Conservation (phyloP, 208 protist species). For the Giardia duodenalis region DNA sequence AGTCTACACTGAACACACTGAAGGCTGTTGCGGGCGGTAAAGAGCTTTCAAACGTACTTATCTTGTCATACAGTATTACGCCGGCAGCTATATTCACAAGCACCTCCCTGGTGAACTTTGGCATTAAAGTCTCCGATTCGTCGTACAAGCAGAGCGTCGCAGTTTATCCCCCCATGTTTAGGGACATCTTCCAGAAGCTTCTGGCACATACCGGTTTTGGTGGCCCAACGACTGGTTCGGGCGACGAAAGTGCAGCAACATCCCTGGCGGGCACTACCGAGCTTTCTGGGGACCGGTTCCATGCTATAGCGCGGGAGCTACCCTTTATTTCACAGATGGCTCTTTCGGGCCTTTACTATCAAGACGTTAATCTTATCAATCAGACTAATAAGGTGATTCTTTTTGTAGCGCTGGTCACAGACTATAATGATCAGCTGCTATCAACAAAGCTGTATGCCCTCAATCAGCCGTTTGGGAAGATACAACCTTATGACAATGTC, state of each 20-base stretch:
- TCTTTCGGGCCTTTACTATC: background rate
- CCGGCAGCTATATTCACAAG: background rate
- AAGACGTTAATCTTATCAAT: background rate
- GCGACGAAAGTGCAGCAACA: background rate
- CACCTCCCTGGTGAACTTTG: background rate
- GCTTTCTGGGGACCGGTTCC: background rate
- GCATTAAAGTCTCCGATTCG: conserved; percentile 20
- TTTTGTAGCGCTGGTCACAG: background rate
- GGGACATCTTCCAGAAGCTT: background rate
- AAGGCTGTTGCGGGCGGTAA: background rate
- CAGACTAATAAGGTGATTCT: background rate
- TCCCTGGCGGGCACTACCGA: background rate
- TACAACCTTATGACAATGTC: background rate
- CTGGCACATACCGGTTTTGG: background rate
- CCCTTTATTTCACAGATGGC: conserved; percentile 9
- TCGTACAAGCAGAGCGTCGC: background rate
- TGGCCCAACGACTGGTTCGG: background rate
- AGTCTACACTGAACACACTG: no score
- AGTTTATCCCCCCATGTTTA: background rate
- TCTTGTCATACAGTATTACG: background rate
- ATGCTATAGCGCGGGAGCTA: background rate
- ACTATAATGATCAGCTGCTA: background rate
- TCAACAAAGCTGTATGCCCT: background rate
- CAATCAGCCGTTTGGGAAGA: background rate
- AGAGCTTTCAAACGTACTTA: background rate